Percentiles rank a stretch among this genome's conserved stretches.
Conservation (phyloP, 83 land plant species). For the Larix sibirica region DNA sequence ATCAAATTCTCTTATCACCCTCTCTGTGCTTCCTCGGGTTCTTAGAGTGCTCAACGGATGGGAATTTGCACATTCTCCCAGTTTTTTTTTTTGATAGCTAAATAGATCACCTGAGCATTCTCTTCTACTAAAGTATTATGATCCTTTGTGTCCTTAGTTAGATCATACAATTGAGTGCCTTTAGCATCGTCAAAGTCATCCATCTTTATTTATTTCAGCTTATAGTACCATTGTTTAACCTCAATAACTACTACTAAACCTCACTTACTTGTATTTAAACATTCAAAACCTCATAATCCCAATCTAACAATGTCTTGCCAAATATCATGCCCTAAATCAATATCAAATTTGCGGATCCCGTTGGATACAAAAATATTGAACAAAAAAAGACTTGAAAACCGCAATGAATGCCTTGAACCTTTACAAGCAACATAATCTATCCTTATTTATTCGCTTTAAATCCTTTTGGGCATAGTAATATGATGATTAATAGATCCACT, state of each 20-base stretch:
- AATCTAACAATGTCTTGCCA: background rate
- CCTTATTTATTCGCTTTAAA: too few species aligned
- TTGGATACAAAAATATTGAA: background rate
- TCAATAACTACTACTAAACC: background rate
- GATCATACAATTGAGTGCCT: background rate
- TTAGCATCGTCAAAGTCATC: background rate
- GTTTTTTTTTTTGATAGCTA: too few species aligned
- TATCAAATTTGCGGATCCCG: background rate
- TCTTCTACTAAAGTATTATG: background rate
- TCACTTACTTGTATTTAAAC: background rate
- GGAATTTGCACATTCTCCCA: too few species aligned
- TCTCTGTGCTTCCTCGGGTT: too few species aligned
- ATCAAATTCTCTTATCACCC: too few species aligned
- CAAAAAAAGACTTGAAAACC: background rate
- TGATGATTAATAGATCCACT: too few species aligned
- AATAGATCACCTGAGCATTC: background rate
- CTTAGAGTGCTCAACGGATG: too few species aligned
- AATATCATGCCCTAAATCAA: too few species aligned
- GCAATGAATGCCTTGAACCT: background rate
- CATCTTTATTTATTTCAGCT: background rate
- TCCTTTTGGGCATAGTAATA: too few species aligned
- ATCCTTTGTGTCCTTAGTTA: background rate
- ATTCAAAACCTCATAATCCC: background rate
- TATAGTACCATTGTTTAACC: background rate
- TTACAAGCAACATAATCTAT: background rate